Conservation (phyloP, 495 filamentous ascomycete species). For the Niebla homalea region DNA sequence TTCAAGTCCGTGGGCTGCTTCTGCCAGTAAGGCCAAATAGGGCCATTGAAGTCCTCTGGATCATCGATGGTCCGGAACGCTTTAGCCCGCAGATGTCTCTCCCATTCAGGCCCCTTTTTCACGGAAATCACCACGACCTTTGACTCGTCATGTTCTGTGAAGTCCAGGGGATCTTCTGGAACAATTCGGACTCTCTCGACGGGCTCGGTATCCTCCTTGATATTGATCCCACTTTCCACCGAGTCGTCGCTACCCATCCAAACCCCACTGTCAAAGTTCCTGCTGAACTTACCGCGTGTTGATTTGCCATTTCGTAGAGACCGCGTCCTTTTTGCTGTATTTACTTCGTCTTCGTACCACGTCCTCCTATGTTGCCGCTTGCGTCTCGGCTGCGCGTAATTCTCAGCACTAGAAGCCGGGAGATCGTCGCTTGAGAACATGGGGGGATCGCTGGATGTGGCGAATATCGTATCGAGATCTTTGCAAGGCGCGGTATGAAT, state of each 20-base stretch:
- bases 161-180: not conserved
- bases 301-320: conserved; percentile 26
- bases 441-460: conserved; percentile 54
- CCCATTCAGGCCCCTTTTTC: not conserved
- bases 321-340: conserved; percentile 10
- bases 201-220: not conserved
- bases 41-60: conserved; percentile 5
- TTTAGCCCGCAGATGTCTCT: not conserved
- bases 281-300: conserved; percentile 44
- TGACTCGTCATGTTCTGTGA: not conserved
- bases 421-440: conserved; percentile 71
- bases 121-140: not conserved
- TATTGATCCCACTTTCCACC: not conserved
- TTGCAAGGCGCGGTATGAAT: too few relatives aligned
- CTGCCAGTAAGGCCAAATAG: conserved; percentile 13
- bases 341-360: conserved; percentile 50
- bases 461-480: not conserved
- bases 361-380: conserved; percentile 56
- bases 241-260: conserved; percentile 56
- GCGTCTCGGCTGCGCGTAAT: conserved; percentile 39
- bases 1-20: conserved; percentile 4
- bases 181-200: not conserved
- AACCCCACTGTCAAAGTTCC: conserved; percentile 69
- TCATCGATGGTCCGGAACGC: conserved; percentile 1
- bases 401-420: conserved; percentile 52